A percentile compares a stretch with the other conserved stretches of the same genome.
Conservation (phyloP, 2,329 filamentous ascomycete genomes). For the Spiromastix sp. region DNA sequence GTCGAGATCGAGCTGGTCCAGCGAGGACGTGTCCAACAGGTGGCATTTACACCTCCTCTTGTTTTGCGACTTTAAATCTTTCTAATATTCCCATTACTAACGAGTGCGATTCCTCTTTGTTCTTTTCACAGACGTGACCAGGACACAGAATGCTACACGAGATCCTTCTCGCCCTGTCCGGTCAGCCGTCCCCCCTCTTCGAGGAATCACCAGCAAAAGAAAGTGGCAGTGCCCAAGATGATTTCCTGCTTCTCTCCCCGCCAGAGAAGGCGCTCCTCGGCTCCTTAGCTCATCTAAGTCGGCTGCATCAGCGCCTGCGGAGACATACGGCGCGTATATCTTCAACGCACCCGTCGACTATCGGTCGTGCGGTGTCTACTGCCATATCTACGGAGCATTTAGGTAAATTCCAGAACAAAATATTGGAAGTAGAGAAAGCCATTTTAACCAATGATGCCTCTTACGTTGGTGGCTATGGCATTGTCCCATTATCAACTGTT, state of each 20-base stretch:
- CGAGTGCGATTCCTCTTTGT: slow-evolving; percentile 4
- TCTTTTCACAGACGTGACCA: slow-evolving; percentile 5
- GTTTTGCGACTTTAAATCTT: not conserved
- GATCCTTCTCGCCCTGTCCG: slow-evolving; percentile 90
- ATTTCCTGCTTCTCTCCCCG: slow-evolving; percentile 52
- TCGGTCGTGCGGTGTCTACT: slow-evolving; percentile 79
- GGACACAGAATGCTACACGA: slow-evolving; percentile 77
- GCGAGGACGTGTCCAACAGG: slow-evolving; percentile 18
- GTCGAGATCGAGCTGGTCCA: slow-evolving; percentile 13
- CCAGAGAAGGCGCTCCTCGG: slow-evolving; percentile 74
- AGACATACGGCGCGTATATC: slow-evolving; percentile 57
- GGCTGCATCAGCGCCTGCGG: slow-evolving; percentile 64
- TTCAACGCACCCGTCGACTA: slow-evolving; percentile 62
- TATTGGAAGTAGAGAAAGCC: slow-evolving; percentile 71
- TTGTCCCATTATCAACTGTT: slow-evolving; percentile 80
- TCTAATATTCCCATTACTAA: slow-evolving; percentile 3
- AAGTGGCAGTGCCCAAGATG: slow-evolving; percentile 39
- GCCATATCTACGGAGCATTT: slow-evolving; percentile 67
- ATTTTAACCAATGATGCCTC: slow-evolving; percentile 67
- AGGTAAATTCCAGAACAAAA: slow-evolving; percentile 67
- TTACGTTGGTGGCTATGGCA: slow-evolving; percentile 82
- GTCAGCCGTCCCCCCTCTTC: slow-evolving; percentile 84
- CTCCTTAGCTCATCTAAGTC: slow-evolving; percentile 65
- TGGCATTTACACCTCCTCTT: slow-evolving; percentile 7
- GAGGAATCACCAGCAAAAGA: slow-evolving; percentile 40